Base-by-base conservation (phyloP, 352 stramenopile genomes). In the Pythium pectinolyticum region DNA sequence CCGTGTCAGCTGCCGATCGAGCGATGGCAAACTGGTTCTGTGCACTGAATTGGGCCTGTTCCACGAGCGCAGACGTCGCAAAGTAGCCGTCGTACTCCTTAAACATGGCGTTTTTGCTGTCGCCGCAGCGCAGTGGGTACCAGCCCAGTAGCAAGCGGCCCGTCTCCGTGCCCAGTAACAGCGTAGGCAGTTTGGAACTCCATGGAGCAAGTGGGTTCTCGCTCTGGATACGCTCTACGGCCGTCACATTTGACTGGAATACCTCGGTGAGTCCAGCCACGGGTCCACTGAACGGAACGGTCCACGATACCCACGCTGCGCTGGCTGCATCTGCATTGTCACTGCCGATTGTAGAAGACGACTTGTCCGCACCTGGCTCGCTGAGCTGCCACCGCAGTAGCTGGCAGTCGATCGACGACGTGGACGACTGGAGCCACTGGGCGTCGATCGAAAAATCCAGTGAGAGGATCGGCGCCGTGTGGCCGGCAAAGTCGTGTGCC, bases 361-460 rank as follows among this genome's bases (percentile, higher is more conserved):
- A 10, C 3, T 53, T 63, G 40, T 84, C 66, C 32, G 54, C 24
- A 9, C 57, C 22, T 9, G 70, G 53, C 7, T 67, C 50, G 5
- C 63, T 48, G 0, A 91, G 60, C 57, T 70, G 31, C 87, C 88
- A 96, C 2, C 83, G 84, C 41, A 95, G 53, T 0, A 95, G 46
- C 55, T 96, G 82, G 41, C 63, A 68, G 30, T 82, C 77, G 0
- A 69, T 57, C n/a, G 75, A 75, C 1, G 70, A 80, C 0, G 75
- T 92, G 0, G 79, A 75, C 12, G 81, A 89, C 46, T 90, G 84
- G 14, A 96, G 63, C 72, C 84, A 92, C 14, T 66, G 50, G 2
- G 68, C 67, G 50, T 90, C 71, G 3, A 74, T 22, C 3, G 77
- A 88, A 39, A 90, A 96, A 50, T 95, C 88, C 3, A 95, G 64